These are phyloP conservation scores for Skeletonema tropicum DNA, from an alignment of 108 stramenopile species.

Conservation along the genomic window DNA sequence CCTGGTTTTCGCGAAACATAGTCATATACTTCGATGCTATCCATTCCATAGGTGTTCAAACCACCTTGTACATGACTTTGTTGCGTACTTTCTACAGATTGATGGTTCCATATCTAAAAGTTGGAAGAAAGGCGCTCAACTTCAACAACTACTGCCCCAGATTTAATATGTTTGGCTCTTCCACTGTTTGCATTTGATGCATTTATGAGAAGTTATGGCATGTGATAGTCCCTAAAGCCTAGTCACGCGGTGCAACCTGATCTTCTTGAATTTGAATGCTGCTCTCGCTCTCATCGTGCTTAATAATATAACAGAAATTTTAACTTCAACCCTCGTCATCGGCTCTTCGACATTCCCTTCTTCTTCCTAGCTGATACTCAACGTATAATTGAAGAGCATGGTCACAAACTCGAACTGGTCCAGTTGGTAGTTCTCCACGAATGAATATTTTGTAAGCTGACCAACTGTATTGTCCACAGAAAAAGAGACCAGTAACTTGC, in stretches of 20 bases:
- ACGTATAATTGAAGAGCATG: constrained; percentile 46
- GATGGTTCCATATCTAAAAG: neutral
- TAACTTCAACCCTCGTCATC: no score
- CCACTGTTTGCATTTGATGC: constrained; percentile 80
- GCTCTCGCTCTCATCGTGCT: no score
- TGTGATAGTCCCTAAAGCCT: no score
- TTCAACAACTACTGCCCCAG: constrained; percentile 65
- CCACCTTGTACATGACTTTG: no score
- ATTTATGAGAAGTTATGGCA: constrained; percentile 49
- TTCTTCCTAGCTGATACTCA: constrained; percentile 38
- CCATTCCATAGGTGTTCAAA: no score
- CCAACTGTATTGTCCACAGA: constrained; percentile 60
- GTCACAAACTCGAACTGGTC: constrained; percentile 26
- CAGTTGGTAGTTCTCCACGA: constrained; percentile 18
- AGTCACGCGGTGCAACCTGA: no score
- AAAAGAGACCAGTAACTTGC: constrained; percentile 48
- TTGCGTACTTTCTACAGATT: constrained; percentile 28
- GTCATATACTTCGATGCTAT: no score
- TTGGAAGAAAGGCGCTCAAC: constrained; percentile 34
- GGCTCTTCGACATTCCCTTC: no score
- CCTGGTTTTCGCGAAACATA: no score
- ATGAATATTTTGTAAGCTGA: constrained; percentile 68
- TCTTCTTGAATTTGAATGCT: no score
- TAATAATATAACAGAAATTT: no score
- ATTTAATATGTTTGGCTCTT: constrained; percentile 55